Evolutionary conservation across 768 basidiomycete species (phyloP).

Genomic region (Naganishia randhawae): DNA sequence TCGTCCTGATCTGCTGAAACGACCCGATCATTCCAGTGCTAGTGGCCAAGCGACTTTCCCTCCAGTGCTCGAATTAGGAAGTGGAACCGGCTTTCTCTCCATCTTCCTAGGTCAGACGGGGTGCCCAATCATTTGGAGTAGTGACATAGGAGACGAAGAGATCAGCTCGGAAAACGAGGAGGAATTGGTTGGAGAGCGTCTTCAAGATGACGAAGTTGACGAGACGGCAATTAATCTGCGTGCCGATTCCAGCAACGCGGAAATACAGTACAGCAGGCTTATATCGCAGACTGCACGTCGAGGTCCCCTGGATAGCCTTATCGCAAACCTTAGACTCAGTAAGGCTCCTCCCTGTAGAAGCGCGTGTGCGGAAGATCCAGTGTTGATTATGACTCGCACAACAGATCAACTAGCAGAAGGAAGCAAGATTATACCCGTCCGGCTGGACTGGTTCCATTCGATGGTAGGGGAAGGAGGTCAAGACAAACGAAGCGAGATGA

Average conservation of each 20-base stretch:
- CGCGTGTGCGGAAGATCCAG: too few relatives aligned
- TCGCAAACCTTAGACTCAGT: constrained; percentile 14
- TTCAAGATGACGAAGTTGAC: not conserved
- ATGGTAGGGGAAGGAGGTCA: not conserved
- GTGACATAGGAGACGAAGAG: constrained; percentile 27
- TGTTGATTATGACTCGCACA: not conserved
- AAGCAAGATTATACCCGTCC: not conserved
- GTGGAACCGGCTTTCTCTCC: constrained; percentile 47
- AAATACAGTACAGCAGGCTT: not conserved
- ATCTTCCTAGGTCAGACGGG: constrained; percentile 41
- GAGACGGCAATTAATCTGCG: not conserved
- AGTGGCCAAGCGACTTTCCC: not conserved
- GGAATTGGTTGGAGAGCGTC: not conserved
- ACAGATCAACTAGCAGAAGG: not conserved
- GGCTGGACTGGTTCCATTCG: constrained; percentile 24
- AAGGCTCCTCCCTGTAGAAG: not conserved
- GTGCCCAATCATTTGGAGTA: constrained; percentile 11
- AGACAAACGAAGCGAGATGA: not conserved
- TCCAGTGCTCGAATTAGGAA: constrained; percentile 40
- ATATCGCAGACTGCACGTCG: not conserved
- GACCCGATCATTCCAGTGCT: not conserved
- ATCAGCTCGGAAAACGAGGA: not conserved
- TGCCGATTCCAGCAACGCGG: not conserved
- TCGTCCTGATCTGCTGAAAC: not conserved
- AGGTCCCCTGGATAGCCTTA: constrained; percentile 16